Evolutionary conservation across 208 protist genomes (phyloP).

Genomic region (Blechomonas ayalai): DNA sequence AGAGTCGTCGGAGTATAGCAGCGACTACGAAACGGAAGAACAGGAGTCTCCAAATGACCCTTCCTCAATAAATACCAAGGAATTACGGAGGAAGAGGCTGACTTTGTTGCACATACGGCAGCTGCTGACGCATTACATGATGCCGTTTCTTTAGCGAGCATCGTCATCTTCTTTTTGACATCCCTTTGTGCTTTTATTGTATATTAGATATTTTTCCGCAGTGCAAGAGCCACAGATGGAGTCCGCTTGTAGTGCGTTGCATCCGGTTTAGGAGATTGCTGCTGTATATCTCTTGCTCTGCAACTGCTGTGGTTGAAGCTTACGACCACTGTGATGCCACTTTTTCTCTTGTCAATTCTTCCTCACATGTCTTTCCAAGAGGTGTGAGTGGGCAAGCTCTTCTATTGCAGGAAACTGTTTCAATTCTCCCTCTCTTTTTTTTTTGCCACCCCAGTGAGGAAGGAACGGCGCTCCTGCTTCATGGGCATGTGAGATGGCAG

Average conservation of each 20-base stretch:
- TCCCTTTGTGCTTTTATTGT: slow-evolving; percentile 9
- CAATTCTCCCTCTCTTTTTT: slow-evolving; percentile 2
- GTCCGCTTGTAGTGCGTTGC: too few species aligned
- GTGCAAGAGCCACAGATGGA: too few species aligned
- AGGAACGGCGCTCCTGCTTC: too few species aligned
- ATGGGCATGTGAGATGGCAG: too few species aligned
- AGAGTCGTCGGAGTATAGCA: too few species aligned
- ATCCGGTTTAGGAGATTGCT: too few species aligned
- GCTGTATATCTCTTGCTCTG: too few species aligned
- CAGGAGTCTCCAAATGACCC: not conserved
- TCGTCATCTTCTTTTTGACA: not conserved
- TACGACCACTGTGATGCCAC: too few species aligned
- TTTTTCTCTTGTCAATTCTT: slow-evolving; percentile 3
- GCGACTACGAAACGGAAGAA: not conserved
- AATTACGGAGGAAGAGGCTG: slow-evolving; percentile 27
- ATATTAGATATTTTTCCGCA: slow-evolving; percentile 2
- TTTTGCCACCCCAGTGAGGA: too few species aligned
- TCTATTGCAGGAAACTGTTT: not conserved
- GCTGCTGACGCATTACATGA: slow-evolving; percentile 28
- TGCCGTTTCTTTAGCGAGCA: slow-evolving; percentile 19
- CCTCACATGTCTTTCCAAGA: not conserved
- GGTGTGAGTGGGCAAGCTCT: not conserved
- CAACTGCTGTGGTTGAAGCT: too few species aligned
- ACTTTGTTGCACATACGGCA: slow-evolving; percentile 28
- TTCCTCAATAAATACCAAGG: slow-evolving; percentile 6